phyloP scores from a whole-genome alignment of 2,329 filamentous ascomycete species.

The Colletotrichum shisoi region DNA sequence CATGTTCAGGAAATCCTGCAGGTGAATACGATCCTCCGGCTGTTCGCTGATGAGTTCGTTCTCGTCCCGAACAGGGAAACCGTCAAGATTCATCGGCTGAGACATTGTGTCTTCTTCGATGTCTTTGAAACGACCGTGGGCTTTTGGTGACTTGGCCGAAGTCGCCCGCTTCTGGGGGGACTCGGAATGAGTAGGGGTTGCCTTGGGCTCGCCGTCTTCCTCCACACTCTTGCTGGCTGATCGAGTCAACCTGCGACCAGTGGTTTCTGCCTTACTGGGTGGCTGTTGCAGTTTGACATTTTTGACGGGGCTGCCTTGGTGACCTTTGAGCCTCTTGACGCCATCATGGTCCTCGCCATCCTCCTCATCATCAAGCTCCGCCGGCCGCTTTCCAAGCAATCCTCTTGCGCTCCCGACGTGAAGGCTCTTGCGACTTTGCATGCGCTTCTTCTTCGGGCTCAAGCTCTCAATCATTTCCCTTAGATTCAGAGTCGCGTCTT shows the following conservation, averaged over 20 bases:
- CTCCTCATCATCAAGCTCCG: constrained; percentile 72
- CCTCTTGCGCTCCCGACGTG: constrained; percentile 78
- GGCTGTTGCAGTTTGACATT: constrained; percentile 74
- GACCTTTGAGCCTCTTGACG: constrained; percentile 74
- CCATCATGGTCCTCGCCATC: constrained; percentile 67
- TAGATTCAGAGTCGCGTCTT: constrained; percentile 71
- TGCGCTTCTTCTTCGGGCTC: constrained; percentile 74
- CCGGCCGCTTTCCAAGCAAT: constrained; percentile 76
- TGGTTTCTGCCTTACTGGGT: constrained; percentile 71
- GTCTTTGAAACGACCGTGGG: constrained; percentile 64
- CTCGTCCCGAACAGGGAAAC: constrained; percentile 53
- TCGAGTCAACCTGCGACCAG: constrained; percentile 65
- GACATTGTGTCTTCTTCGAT: constrained; percentile 57
- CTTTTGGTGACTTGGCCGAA: constrained; percentile 63
- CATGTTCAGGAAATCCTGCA: constrained; percentile 93
- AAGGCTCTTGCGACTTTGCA: constrained; percentile 77
- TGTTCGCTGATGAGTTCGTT: constrained; percentile 58
- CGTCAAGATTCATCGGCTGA: constrained; percentile 55
- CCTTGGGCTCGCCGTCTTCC: constrained; percentile 47
- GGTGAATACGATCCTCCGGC: constrained; percentile 71
- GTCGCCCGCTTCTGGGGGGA: constrained; percentile 58
- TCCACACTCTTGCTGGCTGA: constrained; percentile 59
- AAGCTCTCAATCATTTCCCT: constrained; percentile 80
- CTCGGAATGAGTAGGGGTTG: constrained; percentile 53
- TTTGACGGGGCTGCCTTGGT: constrained; percentile 79